Evolutionary conservation across 1,284 basidiomycete species (phyloP).

Genomic region (Heterobasidion annosum): DNA sequence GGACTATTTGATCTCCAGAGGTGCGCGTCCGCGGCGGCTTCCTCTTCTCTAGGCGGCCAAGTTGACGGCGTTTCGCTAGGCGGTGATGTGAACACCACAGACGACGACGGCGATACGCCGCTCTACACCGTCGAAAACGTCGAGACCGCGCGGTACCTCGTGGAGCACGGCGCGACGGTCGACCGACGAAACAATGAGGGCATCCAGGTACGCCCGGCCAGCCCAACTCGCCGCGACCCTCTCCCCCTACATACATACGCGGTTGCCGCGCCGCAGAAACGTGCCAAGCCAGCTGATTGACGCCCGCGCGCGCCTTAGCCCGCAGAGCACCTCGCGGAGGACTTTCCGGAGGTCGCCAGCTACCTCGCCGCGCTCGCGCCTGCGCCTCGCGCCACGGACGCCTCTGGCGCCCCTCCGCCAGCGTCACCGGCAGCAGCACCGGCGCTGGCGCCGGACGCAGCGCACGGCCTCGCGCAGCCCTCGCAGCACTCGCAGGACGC

Average conservation of each 20-base stretch:
- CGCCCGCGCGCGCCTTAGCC: slow-evolving; percentile 36
- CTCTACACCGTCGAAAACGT: slow-evolving; percentile 84
- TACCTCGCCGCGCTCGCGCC: slow-evolving; percentile 41
- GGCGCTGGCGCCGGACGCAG: not conserved
- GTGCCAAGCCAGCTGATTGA: not conserved
- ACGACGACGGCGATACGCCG: slow-evolving; percentile 86
- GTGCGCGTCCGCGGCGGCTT: slow-evolving; percentile 20
- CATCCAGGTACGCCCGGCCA: slow-evolving; percentile 49
- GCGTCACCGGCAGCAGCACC: slow-evolving; percentile 8
- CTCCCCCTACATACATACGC: too few relatives aligned
- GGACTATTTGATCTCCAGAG: slow-evolving; percentile 69
- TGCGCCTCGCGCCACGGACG: slow-evolving; percentile 6
- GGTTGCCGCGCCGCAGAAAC: too few relatives aligned
- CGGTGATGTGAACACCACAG: slow-evolving; percentile 81
- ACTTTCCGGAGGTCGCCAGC: slow-evolving; percentile 69
- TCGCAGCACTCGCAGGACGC: slow-evolving; percentile 64
- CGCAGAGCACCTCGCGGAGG: slow-evolving; percentile 65
- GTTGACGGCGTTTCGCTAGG: slow-evolving; percentile 29
- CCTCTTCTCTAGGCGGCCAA: too few relatives aligned
- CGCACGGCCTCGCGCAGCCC: slow-evolving; percentile 21
- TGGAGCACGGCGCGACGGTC: slow-evolving; percentile 73
- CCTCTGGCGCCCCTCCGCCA: slow-evolving; percentile 7
- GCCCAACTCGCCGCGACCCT: too few relatives aligned
- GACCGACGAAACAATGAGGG: slow-evolving; percentile 62
- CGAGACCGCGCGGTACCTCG: slow-evolving; percentile 69